Conservation (phyloP, 2,329 filamentous ascomycete genomes). For the Camptophora hylomeconis region DNA sequence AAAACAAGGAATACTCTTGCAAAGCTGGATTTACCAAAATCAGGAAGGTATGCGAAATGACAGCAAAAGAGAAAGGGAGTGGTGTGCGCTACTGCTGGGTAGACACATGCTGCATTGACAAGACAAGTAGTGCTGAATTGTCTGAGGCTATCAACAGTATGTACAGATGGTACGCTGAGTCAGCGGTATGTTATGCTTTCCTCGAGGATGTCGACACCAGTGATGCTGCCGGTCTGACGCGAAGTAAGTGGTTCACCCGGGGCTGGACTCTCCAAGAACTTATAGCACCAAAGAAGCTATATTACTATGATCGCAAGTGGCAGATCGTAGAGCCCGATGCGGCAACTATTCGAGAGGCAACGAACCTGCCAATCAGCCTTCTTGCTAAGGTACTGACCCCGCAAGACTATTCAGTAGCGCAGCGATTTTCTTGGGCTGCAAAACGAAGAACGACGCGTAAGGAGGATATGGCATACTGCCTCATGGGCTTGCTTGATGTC, state of each 20-base stretch:
- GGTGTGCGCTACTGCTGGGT: slow-evolving; percentile 11
- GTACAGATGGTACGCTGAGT: slow-evolving; percentile 11
- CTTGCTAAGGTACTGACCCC: too few species aligned
- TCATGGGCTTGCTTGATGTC: slow-evolving; percentile 32
- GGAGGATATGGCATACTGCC: slow-evolving; percentile 31
- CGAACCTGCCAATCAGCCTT: too few species aligned
- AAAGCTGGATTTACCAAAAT: too few species aligned
- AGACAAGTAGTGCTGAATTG: slow-evolving; percentile 10
- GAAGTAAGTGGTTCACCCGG: slow-evolving; percentile 13
- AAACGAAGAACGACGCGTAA: slow-evolving; percentile 20
- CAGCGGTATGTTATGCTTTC: slow-evolving; percentile 11
- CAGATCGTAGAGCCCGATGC: too few species aligned
- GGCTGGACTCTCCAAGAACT: slow-evolving; percentile 17
- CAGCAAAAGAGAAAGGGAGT: too few species aligned
- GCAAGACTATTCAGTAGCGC: too few species aligned
- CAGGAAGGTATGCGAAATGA: too few species aligned
- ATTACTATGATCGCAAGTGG: too few species aligned
- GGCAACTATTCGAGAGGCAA: too few species aligned
- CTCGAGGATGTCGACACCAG: slow-evolving; percentile 11
- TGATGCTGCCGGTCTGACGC: too few species aligned
- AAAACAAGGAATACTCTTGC: not conserved
- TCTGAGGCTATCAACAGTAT: slow-evolving; percentile 11
- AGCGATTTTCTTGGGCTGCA: slow-evolving; percentile 27
- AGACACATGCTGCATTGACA: slow-evolving; percentile 15
- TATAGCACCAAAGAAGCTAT: slow-evolving; percentile 17